These are phyloP conservation scores for Colletotrichum spinosum DNA, from an alignment of 2,329 filamentous ascomycete species.

Conservation along the genomic window DNA sequence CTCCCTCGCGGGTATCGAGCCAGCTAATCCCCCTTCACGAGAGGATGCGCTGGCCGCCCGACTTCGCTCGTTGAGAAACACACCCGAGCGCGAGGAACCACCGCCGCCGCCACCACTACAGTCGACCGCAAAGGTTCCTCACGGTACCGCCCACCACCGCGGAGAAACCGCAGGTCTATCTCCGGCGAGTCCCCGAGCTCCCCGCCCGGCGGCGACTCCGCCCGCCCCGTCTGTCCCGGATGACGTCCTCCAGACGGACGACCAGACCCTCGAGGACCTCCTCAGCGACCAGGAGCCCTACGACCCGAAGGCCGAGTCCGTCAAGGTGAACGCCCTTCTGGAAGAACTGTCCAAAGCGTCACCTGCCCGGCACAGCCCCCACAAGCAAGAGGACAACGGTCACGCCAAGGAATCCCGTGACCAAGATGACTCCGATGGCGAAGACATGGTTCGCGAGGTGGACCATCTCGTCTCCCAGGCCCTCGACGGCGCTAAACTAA, in stretches of 20 bases:
- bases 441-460: constrained; percentile 58
- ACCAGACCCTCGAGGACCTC: constrained; percentile 64
- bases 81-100: constrained; percentile 43
- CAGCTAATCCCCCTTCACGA: constrained; percentile 55
- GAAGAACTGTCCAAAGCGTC: constrained; percentile 48
- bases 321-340: constrained; percentile 49
- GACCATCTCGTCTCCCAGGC: constrained; percentile 58
- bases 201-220: not conserved
- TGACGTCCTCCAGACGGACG: constrained; percentile 57
- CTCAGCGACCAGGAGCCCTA: constrained; percentile 54
- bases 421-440: constrained; percentile 62
- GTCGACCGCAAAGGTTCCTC: constrained; percentile 4
- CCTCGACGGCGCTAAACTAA: constrained; percentile 58
- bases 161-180: constrained; percentile 11
- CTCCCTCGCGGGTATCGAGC: constrained; percentile 54
- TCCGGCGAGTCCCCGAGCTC: not conserved
- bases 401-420: constrained; percentile 5
- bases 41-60: constrained; percentile 65
- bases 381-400: not conserved
- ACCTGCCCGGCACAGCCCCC: constrained; percentile 3
- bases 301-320: constrained; percentile 44
- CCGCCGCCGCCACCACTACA: constrained; percentile 34
- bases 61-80: constrained; percentile 62
- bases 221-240: constrained; percentile 17
- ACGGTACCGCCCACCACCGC: constrained; percentile 10